Evolutionary conservation across 176 grass and related monocot genomes (phyloP).

Genomic region (Raddia guianensis): DNA sequence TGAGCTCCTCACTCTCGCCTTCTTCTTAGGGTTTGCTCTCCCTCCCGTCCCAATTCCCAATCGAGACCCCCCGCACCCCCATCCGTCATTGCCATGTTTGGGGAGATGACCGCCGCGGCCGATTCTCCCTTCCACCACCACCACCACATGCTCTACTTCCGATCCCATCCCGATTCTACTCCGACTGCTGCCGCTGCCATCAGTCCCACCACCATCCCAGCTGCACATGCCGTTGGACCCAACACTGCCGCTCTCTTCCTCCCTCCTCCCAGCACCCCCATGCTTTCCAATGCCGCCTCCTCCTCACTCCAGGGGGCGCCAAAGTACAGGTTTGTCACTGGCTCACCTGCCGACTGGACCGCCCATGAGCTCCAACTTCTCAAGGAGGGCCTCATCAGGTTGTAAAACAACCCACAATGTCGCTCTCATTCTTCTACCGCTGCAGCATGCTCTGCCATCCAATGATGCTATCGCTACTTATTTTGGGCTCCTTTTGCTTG

Average conservation of each 20-base stretch:
- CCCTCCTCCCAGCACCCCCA: conserved; percentile 33
- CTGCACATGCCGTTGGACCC: neutral
- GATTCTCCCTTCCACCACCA: conserved; percentile 59
- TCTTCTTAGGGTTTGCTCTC: conserved; percentile 23
- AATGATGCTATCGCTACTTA: no score
- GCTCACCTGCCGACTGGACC: conserved; percentile 56
- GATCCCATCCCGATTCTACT: conserved; percentile 32
- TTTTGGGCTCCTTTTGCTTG: neutral
- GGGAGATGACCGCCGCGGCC: conserved; percentile 63
- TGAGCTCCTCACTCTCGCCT: neutral
- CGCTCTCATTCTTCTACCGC: neutral
- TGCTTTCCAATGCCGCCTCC: conserved; percentile 26
- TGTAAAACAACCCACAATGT: neutral
- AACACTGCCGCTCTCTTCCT: conserved; percentile 31
- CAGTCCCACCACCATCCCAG: conserved; percentile 13
- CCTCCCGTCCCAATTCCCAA: neutral
- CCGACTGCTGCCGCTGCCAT: neutral
- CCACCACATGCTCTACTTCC: conserved; percentile 67
- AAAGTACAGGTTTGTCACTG: conserved; percentile 57
- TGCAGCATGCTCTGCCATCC: neutral
- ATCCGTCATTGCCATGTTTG: conserved; percentile 27
- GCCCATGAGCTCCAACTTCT: conserved; percentile 55
- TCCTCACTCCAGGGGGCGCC: neutral
- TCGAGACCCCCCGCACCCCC: neutral
- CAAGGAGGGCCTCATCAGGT: conserved; percentile 63